Evolutionary conservation across 1,284 basidiomycete species (phyloP).

Genomic region (Mixia osmundae): DNA sequence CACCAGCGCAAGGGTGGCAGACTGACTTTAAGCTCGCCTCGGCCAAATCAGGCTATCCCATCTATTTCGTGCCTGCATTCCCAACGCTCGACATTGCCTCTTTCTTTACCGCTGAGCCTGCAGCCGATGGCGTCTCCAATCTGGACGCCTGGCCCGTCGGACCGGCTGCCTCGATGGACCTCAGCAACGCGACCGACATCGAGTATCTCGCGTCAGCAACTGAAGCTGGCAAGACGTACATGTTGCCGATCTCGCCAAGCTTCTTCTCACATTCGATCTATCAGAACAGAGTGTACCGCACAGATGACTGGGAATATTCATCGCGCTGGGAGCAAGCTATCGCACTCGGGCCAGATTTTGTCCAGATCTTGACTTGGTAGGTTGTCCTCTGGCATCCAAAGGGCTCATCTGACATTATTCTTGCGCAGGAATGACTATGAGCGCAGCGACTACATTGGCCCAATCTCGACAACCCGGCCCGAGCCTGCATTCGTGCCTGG

Average conservation of each 20-base stretch:
- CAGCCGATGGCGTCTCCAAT: neutral
- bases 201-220: neutral
- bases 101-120: neutral
- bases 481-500: neutral
- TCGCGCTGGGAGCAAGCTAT: neutral
- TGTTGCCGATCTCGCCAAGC: neutral
- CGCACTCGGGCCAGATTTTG: neutral
- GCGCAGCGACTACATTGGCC: neutral
- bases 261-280: neutral
- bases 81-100: neutral
- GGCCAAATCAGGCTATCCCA: neutral
- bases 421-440: neutral
- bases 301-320: neutral
- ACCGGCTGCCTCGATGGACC: neutral
- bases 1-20: neutral
- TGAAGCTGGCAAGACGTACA: neutral
- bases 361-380: neutral
- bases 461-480: neutral
- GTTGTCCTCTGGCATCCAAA: no score
- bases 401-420: no score
- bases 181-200: neutral
- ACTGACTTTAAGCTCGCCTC: neutral
- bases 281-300: neutral
- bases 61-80: neutral
- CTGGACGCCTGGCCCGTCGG: neutral